Evolutionary conservation across 164 flowering plant species (phyloP).

Genomic region (Kingdonia uniflora): DNA sequence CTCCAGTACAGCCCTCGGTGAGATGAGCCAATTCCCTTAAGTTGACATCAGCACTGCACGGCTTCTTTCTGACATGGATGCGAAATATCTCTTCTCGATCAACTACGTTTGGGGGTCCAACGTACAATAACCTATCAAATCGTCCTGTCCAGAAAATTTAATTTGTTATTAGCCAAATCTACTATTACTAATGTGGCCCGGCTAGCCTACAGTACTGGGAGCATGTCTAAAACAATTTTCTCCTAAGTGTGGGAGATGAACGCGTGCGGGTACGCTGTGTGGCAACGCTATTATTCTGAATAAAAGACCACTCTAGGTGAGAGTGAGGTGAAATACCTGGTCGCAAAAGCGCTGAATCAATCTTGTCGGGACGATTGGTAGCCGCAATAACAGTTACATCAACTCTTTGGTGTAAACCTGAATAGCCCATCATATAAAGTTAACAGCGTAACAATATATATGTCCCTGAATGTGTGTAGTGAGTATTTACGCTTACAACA

Average conservation of each 20-base stretch:
- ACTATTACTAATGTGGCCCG: no score
- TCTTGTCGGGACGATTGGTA: constrained; percentile 96
- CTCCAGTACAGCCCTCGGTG: constrained; percentile 81
- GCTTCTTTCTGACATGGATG: constrained; percentile 59
- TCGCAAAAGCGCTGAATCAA: constrained; percentile 87
- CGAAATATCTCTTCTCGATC: constrained; percentile 76
- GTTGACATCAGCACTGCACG: constrained; percentile 56
- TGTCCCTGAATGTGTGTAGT: no score
- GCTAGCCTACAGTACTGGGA: no score
- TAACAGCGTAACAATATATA: no score
- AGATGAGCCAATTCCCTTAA: constrained; percentile 52
- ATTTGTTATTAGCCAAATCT: constrained; percentile 1
- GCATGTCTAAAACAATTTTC: no score
- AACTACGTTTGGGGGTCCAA: constrained; percentile 69
- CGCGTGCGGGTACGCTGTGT: no score
- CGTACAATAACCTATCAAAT: constrained; percentile 84
- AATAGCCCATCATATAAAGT: background rate
- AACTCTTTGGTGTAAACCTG: constrained; percentile 84
- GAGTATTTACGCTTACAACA: no score
- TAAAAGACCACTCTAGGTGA: background rate
- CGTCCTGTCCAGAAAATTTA: constrained; percentile 48
- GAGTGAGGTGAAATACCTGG: constrained; percentile 45
- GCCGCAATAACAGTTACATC: constrained; percentile 95
- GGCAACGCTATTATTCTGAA: no score
- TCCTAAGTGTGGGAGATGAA: no score